Percentiles rank a stretch among this genome's conserved stretches.
These are phyloP conservation scores for Talaromyces islandicus DNA, from an alignment of 2,329 filamentous ascomycete species.

Conservation along the genomic window DNA sequence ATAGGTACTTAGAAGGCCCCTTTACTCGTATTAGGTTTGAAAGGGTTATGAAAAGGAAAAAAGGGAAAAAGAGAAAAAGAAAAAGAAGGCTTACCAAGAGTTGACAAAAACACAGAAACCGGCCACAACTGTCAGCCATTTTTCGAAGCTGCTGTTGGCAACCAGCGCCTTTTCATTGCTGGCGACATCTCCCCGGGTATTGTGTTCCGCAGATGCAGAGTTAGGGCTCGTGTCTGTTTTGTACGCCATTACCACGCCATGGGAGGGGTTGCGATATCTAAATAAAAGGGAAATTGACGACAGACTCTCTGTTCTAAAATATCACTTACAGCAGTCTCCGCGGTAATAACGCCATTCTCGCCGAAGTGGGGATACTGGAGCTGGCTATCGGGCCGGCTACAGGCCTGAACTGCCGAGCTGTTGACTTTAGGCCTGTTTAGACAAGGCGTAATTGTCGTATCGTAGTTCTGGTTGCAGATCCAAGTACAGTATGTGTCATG, in stretches of 20 bases:
- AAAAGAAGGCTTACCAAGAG: slow-evolving; percentile 12
- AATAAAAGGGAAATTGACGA: neutral
- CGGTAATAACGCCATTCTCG: neutral
- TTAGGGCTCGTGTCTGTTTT: neutral
- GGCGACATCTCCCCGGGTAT: neutral
- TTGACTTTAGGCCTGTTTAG: neutral
- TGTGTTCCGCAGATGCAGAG: neutral
- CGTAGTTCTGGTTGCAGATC: neutral
- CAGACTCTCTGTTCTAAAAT: neutral
- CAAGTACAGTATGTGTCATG: neutral
- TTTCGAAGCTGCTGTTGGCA: slow-evolving; percentile 22
- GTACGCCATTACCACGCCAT: neutral
- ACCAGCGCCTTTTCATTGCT: slow-evolving; percentile 10
- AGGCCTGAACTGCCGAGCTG: neutral
- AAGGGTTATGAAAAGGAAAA: neutral
- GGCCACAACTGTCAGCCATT: slow-evolving; percentile 24
- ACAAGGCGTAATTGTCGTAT: no score
- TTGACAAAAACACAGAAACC: slow-evolving; percentile 23
- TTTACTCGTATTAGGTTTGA: neutral
- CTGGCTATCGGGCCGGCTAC: neutral
- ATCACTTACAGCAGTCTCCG: neutral
- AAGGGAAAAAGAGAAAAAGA: no score
- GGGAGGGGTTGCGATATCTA: no score
- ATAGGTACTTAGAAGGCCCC: slow-evolving; percentile 41
- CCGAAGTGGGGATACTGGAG: neutral